phyloP scores from a whole-genome alignment of 371 early-diverging fungal genomes.

The Mortierella sp. region DNA sequence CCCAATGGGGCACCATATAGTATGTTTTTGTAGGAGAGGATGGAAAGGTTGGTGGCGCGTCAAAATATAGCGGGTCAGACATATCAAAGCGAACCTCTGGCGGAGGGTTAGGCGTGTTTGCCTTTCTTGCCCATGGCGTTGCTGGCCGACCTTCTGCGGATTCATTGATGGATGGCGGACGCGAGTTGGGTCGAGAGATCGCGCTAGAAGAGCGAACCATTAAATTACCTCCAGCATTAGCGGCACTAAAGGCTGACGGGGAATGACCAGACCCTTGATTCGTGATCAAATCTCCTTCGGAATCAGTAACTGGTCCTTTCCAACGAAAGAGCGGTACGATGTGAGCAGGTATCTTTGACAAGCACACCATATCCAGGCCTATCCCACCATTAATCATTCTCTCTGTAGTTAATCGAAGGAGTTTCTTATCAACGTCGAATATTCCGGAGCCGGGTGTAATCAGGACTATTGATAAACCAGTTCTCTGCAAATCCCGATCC shows the following conservation, averaged over 20 bases:
- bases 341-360: slow-evolving; percentile 90
- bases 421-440: slow-evolving; percentile 86
- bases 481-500: slow-evolving; percentile 92
- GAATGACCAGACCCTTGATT: slow-evolving; percentile 30
- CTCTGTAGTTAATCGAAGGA: slow-evolving; percentile 92
- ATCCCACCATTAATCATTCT: slow-evolving; percentile 96
- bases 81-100: slow-evolving; percentile 57
- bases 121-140: slow-evolving; percentile 50
- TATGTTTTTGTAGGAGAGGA: slow-evolving; percentile 62
- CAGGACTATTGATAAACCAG: slow-evolving; percentile 92
- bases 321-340: slow-evolving; percentile 87
- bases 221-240: slow-evolving; percentile 34
- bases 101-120: slow-evolving; percentile 20
- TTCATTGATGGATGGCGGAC: slow-evolving; percentile 45
- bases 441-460: slow-evolving; percentile 92
- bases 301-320: slow-evolving; percentile 53
- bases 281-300: slow-evolving; percentile 23
- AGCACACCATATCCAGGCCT: slow-evolving; percentile 92
- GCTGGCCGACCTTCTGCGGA: slow-evolving; percentile 36
- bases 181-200: slow-evolving; percentile 41
- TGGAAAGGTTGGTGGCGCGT: slow-evolving; percentile 55
- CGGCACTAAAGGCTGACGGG: slow-evolving; percentile 33
- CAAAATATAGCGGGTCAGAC: slow-evolving; percentile 71
- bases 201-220: slow-evolving; percentile 40
- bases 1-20: slow-evolving; percentile 92